Percentiles rank a stretch among this genome's conserved stretches.
Evolutionary conservation across 352 stramenopile species (phyloP).

Genomic region (Pythium myriotylum): DNA sequence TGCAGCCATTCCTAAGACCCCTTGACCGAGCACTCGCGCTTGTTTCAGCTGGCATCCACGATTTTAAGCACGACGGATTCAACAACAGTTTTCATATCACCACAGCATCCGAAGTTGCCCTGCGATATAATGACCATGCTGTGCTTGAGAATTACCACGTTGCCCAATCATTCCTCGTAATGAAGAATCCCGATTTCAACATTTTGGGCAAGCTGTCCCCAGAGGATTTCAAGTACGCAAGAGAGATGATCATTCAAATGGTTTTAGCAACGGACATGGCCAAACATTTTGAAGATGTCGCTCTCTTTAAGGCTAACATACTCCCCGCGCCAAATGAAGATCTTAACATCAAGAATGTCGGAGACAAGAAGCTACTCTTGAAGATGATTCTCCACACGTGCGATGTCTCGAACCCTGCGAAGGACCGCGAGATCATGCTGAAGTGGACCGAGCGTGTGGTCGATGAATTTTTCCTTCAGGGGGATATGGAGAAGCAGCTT

Average conservation of each 20-base stretch:
- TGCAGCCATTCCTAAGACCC: conserved; percentile 74
- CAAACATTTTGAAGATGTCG: conserved; percentile 88
- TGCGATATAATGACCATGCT: conserved; percentile 89
- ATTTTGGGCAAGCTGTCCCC: conserved; percentile 71
- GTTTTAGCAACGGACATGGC: conserved; percentile 91
- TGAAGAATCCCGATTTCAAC: conserved; percentile 88
- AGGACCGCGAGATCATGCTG: conserved; percentile 86
- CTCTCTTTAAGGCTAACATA: conserved; percentile 89
- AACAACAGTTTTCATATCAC: conserved; percentile 92
- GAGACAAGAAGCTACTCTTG: conserved; percentile 87
- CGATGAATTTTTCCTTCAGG: conserved; percentile 96
- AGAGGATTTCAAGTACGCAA: conserved; percentile 86
- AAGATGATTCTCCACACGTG: conserved; percentile 92
- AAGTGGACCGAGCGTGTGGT: conserved; percentile 94
- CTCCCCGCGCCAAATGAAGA: conserved; percentile 63
- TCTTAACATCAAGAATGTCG: conserved; percentile 78
- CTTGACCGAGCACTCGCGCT: conserved; percentile 76
- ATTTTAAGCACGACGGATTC: conserved; percentile 90
- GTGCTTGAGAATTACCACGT: conserved; percentile 91
- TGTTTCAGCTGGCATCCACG: conserved; percentile 83
- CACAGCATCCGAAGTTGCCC: conserved; percentile 81
- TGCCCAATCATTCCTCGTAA: conserved; percentile 87
- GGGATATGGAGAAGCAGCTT: conserved; percentile 94
- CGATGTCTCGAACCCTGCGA: conserved; percentile 95
- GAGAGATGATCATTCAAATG: conserved; percentile 91